These are phyloP conservation scores for Daldinia vernicosa DNA, from an alignment of 495 filamentous ascomycete species.

Conservation along the genomic window DNA sequence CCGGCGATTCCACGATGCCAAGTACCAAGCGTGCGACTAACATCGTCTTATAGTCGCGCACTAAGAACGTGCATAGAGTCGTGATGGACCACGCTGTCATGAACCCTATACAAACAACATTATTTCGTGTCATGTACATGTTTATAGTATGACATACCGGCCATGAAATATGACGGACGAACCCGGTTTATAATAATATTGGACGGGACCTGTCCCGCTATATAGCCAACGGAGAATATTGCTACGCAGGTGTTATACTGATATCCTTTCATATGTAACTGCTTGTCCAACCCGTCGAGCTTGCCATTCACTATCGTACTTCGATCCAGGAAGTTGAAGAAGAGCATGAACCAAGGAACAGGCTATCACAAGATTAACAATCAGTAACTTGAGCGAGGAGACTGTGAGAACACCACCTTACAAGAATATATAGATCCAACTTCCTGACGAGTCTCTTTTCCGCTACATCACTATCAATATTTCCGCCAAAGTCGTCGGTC, in stretches of 20 bases:
- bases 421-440: conserved; percentile 57
- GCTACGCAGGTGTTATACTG: conserved; percentile 62
- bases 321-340: conserved; percentile 59
- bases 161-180: conserved; percentile 29
- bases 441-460: conserved; percentile 59
- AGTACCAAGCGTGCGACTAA: conserved; percentile 52
- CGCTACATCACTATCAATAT: conserved; percentile 50
- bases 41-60: conserved; percentile 51
- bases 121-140: background rate
- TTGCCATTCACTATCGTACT: conserved; percentile 56
- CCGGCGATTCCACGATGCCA: conserved; percentile 55
- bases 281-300: conserved; percentile 57
- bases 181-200: conserved; percentile 52
- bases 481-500: conserved; percentile 53
- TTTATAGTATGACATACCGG: conserved; percentile 19
- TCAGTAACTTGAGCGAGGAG: background rate
- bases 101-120: conserved; percentile 48
- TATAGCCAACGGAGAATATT: conserved; percentile 61
- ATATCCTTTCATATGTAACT: conserved; percentile 57
- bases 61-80: conserved; percentile 53
- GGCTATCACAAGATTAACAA: conserved; percentile 31
- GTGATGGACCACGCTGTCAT: conserved; percentile 61
- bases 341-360: conserved; percentile 57
- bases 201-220: conserved; percentile 51
- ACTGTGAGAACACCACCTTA: conserved; percentile 12